Base-by-base conservation (phyloP, 768 basidiomycete species). In the Termitomyces sp. region DNA sequence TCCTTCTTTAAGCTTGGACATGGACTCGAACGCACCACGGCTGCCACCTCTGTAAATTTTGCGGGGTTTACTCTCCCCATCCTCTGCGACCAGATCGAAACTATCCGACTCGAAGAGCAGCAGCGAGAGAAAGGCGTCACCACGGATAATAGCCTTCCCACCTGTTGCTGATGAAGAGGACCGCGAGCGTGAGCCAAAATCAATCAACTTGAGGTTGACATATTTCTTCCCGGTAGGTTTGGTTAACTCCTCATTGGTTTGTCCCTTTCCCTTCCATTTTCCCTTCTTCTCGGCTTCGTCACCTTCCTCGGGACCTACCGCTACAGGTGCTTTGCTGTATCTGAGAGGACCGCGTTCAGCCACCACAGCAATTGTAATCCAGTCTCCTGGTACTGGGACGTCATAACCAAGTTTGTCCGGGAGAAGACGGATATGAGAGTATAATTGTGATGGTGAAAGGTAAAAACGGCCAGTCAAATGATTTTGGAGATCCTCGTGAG, bases 351-450 rank as follows among this genome's bases (percentile, higher is more conserved):
- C 88, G 22, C 94, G 84, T 69, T 96, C 93, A 2, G 95, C 96
- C 14, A 99, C 86, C 5, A 98, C 95, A 2, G 93, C 96, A 47
- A 99, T 92, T 6, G 95, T 95, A 42, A 98, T 82, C 91, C 93
- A 98, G 71, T 98, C 97, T 2, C 91, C 91, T 6, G 84, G 83
- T 1, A 98, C 87, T 10, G 96, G 95, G 1, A 99, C 83, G 45
- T 98, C 95, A 69, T 94, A 96, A 18, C 86, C 87, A 57, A 89
- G 86, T 62, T 90, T 88, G 67, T 91, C 85, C 0, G 88, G 84
- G 14, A 87, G 79, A 0, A 89, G 82, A 10, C 90, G 86, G 43
- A 94, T 80, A 46, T 87, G 82, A 9, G 94, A 93, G 74, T 99
- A 99, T 36, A 99, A 77, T 20, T 79, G 85, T 1, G 95, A 95